Evolutionary conservation across 2,329 filamentous ascomycete species (phyloP), one percentile per base, ranked within the genome.

Genomic region (Coniochaeta hoffmannii): DNA sequence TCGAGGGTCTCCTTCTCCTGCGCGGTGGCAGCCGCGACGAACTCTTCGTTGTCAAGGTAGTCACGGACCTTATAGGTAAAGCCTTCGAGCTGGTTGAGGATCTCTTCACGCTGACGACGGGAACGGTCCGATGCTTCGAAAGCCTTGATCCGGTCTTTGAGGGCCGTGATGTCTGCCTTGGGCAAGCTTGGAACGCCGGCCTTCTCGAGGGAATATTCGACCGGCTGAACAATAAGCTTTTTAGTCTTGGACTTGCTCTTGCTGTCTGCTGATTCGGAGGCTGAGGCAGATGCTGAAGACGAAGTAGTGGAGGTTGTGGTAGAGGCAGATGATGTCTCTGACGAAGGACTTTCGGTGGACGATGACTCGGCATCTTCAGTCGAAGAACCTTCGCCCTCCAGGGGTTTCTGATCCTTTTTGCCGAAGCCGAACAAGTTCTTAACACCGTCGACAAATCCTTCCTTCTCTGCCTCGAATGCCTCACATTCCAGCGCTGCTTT

Each of bases 351-450:
- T 34, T 76, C 69, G 11, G 76, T 69, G 61, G 68, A 61, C 55
- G 70, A 62, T 52, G 69, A 62, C 28, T 72, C 70, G 4, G 65
- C 66, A 17, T 69, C 76, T 54, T 79, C 76, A 1, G 72, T 66
- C 26, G 73, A 69, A 41, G 79, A 82, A 22, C 75, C 77, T 12
- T 80, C 80, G 51, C 86, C 88, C 57, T 82, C 80, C 32, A 96
- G 68, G 5, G 80, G 77, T 71, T 96, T 88, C 55, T 93, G 89
- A 31, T 88, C 88, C 73, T 96, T 96, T 73, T 90, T 90, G 26
- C 93, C 94, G 67, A 97, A 92, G 6, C 94, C 94, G 67, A 99
- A 95, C 59, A 97, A 82, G 61, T 92, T 95, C 79, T 99, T 99
- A 61, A 97, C 90, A 44, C 90, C 92, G 66, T 96, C 93, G 50